A percentile compares a stretch with the other conserved stretches of the same genome.
Evolutionary conservation across 2,329 filamentous ascomycete genomes (phyloP).

Genomic region (Sphaerulina populicola): DNA sequence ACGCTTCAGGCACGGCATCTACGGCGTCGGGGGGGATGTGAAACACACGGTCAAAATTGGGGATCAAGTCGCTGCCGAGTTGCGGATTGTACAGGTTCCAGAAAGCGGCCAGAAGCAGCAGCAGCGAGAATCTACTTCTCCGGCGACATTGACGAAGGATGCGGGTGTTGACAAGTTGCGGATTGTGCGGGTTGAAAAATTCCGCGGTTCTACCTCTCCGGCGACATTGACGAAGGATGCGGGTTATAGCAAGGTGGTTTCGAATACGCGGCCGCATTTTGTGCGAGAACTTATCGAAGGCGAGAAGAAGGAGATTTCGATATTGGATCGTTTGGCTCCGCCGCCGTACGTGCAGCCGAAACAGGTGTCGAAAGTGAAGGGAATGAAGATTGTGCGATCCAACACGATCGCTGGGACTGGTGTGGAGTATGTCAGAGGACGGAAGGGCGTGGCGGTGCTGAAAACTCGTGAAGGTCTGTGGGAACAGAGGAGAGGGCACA

Average conservation of each 20-base stretch:
- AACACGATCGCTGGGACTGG: conserved; percentile 67
- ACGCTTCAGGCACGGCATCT: conserved; percentile 67
- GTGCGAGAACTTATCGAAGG: conserved; percentile 18
- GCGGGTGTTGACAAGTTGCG: no score
- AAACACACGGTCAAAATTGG: conserved; percentile 57
- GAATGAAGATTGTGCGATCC: conserved; percentile 60
- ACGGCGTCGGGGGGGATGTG: conserved; percentile 76
- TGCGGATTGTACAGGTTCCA: conserved; percentile 42
- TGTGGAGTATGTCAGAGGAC: conserved; percentile 58
- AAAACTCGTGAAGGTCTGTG: conserved; percentile 78
- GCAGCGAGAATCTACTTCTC: no score
- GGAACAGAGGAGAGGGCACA: conserved; percentile 78
- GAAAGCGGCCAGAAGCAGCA: no score
- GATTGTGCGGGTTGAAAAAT: no score
- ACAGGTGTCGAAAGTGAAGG: conserved; percentile 40
- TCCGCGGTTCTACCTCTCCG: conserved; percentile 11
- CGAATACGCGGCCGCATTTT: conserved; percentile 47
- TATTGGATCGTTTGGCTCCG: conserved; percentile 22
- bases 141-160: no score
- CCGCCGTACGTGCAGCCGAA: conserved; percentile 32
- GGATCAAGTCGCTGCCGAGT: conserved; percentile 40
- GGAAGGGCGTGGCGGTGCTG: conserved; percentile 55
- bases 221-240: conserved; percentile 48
- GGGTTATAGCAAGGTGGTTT: conserved; percentile 50
- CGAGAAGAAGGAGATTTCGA: conserved; percentile 19